A percentile compares a stretch with the other conserved stretches of the same genome.
These are phyloP conservation scores for Juglanconis oblonga DNA, from an alignment of 2,329 filamentous ascomycete genomes.

Conservation along the genomic window DNA sequence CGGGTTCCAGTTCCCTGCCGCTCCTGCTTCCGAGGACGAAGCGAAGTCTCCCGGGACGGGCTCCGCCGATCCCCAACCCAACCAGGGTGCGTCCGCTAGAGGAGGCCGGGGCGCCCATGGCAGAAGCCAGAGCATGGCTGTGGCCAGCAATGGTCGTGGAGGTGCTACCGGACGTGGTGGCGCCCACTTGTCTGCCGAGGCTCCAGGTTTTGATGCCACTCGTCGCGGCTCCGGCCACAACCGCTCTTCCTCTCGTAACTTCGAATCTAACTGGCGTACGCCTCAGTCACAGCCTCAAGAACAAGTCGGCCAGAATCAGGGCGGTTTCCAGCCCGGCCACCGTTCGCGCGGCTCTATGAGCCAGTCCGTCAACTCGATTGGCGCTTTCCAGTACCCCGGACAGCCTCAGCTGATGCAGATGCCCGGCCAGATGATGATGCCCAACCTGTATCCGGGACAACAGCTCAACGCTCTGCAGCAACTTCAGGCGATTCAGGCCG, in stretches of 20 bases:
- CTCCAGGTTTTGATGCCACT: constrained; percentile 59
- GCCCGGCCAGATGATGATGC: constrained; percentile 73
- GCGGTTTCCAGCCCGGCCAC: constrained; percentile 88
- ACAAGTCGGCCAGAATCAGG: constrained; percentile 49
- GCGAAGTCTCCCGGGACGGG: constrained; percentile 36
- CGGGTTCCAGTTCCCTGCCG: constrained; percentile 89
- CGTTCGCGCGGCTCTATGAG: constrained; percentile 81
- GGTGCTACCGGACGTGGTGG: constrained; percentile 67
- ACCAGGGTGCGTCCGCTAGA: constrained; percentile 42
- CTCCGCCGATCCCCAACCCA: constrained; percentile 36
- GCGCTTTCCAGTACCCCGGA: constrained; percentile 82
- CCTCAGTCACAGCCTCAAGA: constrained; percentile 69
- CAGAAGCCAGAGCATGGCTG: constrained; percentile 89
- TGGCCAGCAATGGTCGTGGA: constrained; percentile 56
- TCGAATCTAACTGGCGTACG: constrained; percentile 97
- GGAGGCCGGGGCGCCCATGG: constrained; percentile 60
- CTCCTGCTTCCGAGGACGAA: constrained; percentile 58
- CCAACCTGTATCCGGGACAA: constrained; percentile 80
- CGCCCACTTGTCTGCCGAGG: constrained; percentile 50
- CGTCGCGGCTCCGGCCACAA: constrained; percentile 80
- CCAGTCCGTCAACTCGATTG: constrained; percentile 77
- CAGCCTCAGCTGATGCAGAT: constrained; percentile 88
- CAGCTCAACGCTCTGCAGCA: constrained; percentile 85
- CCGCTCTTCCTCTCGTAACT: constrained; percentile 84
- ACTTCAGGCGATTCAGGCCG: constrained; percentile 87